A percentile compares a stretch with the other conserved stretches of the same genome.
Conservation (phyloP, 257 asterid genomes). For the Knoxia roxburghii region DNA sequence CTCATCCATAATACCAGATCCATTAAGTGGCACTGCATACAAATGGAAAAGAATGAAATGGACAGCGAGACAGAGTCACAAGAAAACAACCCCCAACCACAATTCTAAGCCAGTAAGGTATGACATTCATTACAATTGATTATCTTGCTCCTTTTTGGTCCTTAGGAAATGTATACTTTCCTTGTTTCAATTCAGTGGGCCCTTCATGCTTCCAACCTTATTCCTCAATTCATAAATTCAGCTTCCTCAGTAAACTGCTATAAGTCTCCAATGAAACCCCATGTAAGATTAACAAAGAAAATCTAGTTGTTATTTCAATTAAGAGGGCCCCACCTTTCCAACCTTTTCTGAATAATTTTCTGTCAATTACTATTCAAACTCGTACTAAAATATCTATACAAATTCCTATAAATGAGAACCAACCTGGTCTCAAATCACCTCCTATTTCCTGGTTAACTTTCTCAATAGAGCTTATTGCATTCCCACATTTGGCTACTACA, state of each 20-base stretch:
- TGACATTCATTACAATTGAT: background rate
- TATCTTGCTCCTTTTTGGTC: background rate
- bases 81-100: background rate
- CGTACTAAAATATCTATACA: too few relatives aligned
- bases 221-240: background rate
- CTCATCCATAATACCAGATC: slow-evolving; percentile 45
- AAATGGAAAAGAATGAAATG: background rate
- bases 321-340: background rate
- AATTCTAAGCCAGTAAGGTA: background rate
- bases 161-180: background rate
- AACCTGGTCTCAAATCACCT: slow-evolving; percentile 54
- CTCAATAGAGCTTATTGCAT: slow-evolving; percentile 56
- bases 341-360: background rate
- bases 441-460: slow-evolving; percentile 61
- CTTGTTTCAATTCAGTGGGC: background rate
- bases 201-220: background rate
- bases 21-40: slow-evolving; percentile 30
- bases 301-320: background rate
- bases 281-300: background rate
- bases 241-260: background rate
- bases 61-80: slow-evolving; percentile 1
- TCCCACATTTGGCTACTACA: slow-evolving; percentile 55
- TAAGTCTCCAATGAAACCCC: background rate
- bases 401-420: background rate
- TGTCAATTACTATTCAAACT: background rate